Evolutionary conservation across 176 grass and related monocot species (phyloP).

Genomic region (Carex pumila): DNA sequence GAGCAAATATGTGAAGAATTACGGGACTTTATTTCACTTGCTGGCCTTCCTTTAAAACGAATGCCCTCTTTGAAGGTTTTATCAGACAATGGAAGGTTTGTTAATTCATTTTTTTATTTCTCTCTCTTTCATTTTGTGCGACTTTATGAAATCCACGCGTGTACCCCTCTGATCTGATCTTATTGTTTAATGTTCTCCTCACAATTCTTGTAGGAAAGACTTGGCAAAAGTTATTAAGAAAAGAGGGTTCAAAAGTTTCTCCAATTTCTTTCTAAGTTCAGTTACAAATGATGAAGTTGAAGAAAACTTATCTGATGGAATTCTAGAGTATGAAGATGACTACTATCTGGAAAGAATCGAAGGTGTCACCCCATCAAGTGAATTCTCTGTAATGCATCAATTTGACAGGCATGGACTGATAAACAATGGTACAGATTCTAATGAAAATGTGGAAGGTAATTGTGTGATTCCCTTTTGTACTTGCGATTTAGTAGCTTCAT

Average conservation of each 20-base stretch:
- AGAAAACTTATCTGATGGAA: neutral
- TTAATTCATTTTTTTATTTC: neutral
- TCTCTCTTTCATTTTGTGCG: neutral
- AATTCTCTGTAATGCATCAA: neutral
- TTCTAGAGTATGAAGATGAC: neutral
- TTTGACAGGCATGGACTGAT: neutral
- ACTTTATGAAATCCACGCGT: neutral
- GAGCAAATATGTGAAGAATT: conserved; percentile 29
- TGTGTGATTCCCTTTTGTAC: neutral
- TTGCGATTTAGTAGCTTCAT: neutral
- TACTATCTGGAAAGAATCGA: neutral
- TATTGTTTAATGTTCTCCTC: neutral
- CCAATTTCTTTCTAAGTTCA: conserved; percentile 15
- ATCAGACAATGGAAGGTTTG: conserved; percentile 29
- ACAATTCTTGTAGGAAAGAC: conserved; percentile 26
- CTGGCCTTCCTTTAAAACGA: conserved; percentile 22
- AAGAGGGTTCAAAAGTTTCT: conserved; percentile 29
- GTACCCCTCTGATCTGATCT: neutral
- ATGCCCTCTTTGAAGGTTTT: conserved; percentile 30
- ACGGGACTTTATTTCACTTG: conserved; percentile 21
- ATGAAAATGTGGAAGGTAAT: neutral
- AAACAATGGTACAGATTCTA: neutral
- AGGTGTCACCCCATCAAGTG: neutral
- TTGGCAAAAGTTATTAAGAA: conserved; percentile 32
- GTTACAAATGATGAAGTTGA: neutral